phyloP scores from a whole-genome alignment of 139 green algal genomes.

The Volvox africanus region DNA sequence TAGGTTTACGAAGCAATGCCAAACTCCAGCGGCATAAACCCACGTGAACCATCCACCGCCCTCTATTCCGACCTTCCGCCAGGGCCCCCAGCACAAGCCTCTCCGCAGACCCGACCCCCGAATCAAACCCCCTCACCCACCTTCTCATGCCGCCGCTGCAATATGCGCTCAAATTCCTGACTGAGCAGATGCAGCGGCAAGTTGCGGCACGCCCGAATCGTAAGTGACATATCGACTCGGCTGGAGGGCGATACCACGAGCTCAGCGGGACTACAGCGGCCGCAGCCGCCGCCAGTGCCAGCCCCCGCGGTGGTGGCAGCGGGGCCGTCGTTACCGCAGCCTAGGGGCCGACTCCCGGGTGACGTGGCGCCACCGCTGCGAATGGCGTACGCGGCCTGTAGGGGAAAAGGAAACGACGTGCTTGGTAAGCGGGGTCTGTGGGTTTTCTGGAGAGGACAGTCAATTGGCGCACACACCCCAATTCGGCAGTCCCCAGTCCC shows the following conservation, averaged over 20 bases:
- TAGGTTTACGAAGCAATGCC: no score
- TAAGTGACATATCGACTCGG: constrained; percentile 71
- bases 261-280: neutral
- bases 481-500: no score
- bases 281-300: constrained; percentile 6
- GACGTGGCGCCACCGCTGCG: neutral
- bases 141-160: constrained; percentile 60
- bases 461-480: no score
- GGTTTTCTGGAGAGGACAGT: no score
- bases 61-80: no score
- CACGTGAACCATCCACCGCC: no score
- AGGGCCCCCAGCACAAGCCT: no score
- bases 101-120: no score
- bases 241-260: constrained; percentile 20
- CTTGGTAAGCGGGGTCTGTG: neutral
- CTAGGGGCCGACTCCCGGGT: neutral
- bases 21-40: no score
- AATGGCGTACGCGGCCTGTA: neutral
- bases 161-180: constrained; percentile 75
- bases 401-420: neutral
- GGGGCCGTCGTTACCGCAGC: neutral
- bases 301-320: neutral
- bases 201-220: constrained; percentile 72
- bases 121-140: constrained; percentile 12
- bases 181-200: constrained; percentile 73